Base-by-base conservation (phyloP, 495 filamentous ascomycete species). In the Trichodelitschia bisporula region DNA sequence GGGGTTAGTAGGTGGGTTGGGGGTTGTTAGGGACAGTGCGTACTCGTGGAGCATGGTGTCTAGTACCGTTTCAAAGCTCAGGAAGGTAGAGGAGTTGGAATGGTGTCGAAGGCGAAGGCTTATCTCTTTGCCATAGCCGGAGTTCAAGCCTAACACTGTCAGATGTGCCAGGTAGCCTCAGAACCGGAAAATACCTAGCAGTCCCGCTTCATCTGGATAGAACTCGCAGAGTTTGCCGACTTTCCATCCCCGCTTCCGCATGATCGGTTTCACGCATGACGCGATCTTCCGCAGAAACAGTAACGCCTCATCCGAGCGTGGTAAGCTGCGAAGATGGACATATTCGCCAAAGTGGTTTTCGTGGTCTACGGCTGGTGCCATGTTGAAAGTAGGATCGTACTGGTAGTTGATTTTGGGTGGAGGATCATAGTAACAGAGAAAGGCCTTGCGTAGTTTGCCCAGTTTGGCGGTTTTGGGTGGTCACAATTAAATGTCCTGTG, bases 41-140 rank as follows among this genome's bases (percentile, higher is more conserved):
- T 43, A 68, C 63, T 95, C 86, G 46, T 97, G 86, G 18, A 97
- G 65, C 76, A 95, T 84, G 1, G 84, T 95, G 48, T 89, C 79
- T 10, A 74, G 57, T 2, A 91, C 62, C 37, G 76, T 53, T 31
- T 91, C 79, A 16, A 82, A 40, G 5, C 77, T 72, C 5, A 91
- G 49, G 41, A 97, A 97, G 46, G 76, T 69, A 30, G 51, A 64
- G 24, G 67, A 57, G 51, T 93, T 77, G 36, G 58, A 57, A 14
- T 72, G 55, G 52, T 89, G 73, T 19, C 86, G 73, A 15, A 97
- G 55, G 33, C 84, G 69, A 15, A 97, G 55, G 36, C 75, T 77
- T 27, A 95, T 86, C 47, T 70, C 72, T 41, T 74, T 58, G 12
- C 80, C 79, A 4, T 43, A 40, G 38, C 79, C 72, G 42, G 72